These are phyloP conservation scores for Lachnellula arida DNA, from an alignment of 2,329 filamentous ascomycete genomes.

Conservation along the genomic window DNA sequence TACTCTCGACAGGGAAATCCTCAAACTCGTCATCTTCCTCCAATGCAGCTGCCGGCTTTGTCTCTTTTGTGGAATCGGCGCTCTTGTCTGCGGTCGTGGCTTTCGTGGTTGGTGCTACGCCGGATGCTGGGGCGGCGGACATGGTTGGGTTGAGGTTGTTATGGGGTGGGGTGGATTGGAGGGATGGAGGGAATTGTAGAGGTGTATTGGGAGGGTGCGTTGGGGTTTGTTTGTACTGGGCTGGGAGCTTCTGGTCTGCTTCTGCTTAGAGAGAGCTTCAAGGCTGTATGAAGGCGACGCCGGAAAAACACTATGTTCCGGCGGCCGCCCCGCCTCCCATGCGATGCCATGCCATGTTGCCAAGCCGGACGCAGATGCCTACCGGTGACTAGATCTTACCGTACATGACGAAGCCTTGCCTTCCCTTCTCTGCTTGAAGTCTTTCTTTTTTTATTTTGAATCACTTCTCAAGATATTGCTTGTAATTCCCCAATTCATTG, in stretches of 20 bases:
- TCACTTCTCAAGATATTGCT: neutral
- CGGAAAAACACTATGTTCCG: no score
- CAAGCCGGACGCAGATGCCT: no score
- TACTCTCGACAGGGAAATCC: slow-evolving; percentile 96
- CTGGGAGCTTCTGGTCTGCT: neutral
- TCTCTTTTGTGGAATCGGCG: slow-evolving; percentile 35
- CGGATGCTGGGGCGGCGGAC: slow-evolving; percentile 30
- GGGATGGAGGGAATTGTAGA: neutral
- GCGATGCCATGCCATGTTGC: no score
- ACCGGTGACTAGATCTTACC: no score
- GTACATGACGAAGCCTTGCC: no score
- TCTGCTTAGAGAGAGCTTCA: no score
- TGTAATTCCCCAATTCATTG: neutral
- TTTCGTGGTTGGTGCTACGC: slow-evolving; percentile 23
- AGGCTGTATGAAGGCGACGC: no score
- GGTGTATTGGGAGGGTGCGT: neutral
- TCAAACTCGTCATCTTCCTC: slow-evolving; percentile 99
- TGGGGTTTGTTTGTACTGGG: neutral
- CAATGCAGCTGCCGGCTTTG: slow-evolving; percentile 53
- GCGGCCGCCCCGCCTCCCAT: no score
- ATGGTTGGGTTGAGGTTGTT: slow-evolving; percentile 18
- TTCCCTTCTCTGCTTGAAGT: neutral
- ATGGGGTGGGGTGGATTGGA: neutral
- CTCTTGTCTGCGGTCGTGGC: slow-evolving; percentile 22
- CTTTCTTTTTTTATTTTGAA: neutral